These are phyloP conservation scores for Coniosporium tulheliwenetii DNA, from an alignment of 2,329 filamentous ascomycete genomes.

Conservation along the genomic window DNA sequence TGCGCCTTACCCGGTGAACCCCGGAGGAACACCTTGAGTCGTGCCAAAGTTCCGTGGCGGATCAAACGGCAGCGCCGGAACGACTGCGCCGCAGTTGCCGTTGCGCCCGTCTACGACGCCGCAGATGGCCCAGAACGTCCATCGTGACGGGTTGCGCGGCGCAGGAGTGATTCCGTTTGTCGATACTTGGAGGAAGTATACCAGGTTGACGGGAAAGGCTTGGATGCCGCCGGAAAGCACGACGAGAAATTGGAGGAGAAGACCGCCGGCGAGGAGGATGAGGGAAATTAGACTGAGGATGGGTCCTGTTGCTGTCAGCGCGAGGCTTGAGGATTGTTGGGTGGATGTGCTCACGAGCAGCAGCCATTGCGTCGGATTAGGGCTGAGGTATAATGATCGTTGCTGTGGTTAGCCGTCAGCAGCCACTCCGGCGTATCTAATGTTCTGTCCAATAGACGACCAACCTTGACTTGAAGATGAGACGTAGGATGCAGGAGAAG, in stretches of 20 bases:
- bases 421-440: no score
- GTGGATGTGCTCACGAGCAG: not conserved
- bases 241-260: conserved; percentile 50
- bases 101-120: conserved; percentile 39
- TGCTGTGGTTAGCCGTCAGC: not conserved
- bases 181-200: conserved; percentile 74
- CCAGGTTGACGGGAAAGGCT: conserved; percentile 46
- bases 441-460: no score
- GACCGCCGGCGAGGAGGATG: conserved; percentile 43
- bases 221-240: conserved; percentile 45
- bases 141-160: conserved; percentile 48
- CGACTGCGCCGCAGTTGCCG: conserved; percentile 44
- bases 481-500: no score
- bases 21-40: conserved; percentile 32
- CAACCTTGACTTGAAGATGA: no score
- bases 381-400: not conserved
- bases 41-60: conserved; percentile 47
- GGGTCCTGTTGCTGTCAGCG: conserved; percentile 27
- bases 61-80: conserved; percentile 51
- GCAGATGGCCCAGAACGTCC: conserved; percentile 86
- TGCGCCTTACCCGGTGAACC: conserved; percentile 35
- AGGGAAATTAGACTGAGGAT: conserved; percentile 41
- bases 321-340: not conserved
- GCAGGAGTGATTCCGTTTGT: conserved; percentile 57
- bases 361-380: conserved; percentile 4